A percentile compares a stretch with the other conserved stretches of the same genome.
Evolutionary conservation across 257 asterid species (phyloP).

Genomic region (Echium plantagineum): DNA sequence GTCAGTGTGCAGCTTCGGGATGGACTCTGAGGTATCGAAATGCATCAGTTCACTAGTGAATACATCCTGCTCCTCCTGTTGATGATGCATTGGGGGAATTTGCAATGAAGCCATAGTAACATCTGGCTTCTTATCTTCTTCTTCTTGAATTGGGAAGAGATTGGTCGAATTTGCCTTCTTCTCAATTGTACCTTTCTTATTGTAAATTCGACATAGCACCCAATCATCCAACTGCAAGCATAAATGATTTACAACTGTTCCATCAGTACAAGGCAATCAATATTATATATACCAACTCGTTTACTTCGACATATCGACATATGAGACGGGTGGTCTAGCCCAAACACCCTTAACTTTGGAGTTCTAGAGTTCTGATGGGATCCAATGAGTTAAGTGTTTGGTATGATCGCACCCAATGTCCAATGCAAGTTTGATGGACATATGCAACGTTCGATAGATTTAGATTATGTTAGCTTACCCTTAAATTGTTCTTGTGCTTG

Average conservation of each 20-base stretch:
- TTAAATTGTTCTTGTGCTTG: slow-evolving; percentile 8
- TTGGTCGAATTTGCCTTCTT: slow-evolving; percentile 13
- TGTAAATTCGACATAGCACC: slow-evolving; percentile 45
- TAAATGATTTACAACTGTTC: background rate
- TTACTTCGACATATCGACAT: too few relatives aligned
- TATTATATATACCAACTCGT: background rate
- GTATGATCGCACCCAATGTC: too few relatives aligned
- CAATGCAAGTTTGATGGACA: too few relatives aligned
- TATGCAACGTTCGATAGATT: too few relatives aligned
- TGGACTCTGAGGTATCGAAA: slow-evolving; percentile 58
- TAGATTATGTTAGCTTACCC: slow-evolving; percentile 4
- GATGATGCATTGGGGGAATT: slow-evolving; percentile 19
- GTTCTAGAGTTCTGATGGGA: too few relatives aligned
- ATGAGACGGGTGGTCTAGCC: too few relatives aligned
- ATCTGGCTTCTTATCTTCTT: slow-evolving; percentile 44
- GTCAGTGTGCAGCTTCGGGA: slow-evolving; percentile 66
- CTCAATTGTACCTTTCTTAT: slow-evolving; percentile 66
- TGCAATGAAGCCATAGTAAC: slow-evolving; percentile 25
- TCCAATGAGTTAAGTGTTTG: too few relatives aligned
- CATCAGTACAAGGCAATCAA: too few relatives aligned
- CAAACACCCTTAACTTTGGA: too few relatives aligned
- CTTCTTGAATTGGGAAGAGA: slow-evolving; percentile 9
- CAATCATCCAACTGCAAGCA: slow-evolving; percentile 18
- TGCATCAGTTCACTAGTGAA: slow-evolving; percentile 41
- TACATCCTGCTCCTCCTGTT: slow-evolving; percentile 1